Evolutionary conservation across 495 filamentous ascomycete species (phyloP).

Genomic region (Mytilinidion resinicola): DNA sequence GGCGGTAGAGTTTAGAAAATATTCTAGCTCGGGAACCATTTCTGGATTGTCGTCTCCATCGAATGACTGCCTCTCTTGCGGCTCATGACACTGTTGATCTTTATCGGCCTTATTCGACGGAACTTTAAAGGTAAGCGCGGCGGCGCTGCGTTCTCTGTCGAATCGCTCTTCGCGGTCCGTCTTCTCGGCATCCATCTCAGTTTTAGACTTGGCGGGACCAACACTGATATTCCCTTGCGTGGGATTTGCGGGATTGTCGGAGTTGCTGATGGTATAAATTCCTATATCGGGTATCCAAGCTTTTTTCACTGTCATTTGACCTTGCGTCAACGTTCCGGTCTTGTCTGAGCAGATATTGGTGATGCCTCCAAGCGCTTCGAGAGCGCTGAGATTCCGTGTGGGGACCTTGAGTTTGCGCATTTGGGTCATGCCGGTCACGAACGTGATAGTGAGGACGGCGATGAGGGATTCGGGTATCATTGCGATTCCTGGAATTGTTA

Average conservation of each 20-base stretch:
- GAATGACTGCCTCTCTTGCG: constrained; percentile 27
- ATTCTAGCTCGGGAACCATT: constrained; percentile 40
- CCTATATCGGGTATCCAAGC: constrained; percentile 69
- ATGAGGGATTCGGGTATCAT: constrained; percentile 68
- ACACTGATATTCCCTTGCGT: constrained; percentile 50
- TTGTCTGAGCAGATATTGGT: constrained; percentile 89
- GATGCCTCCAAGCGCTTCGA: constrained; percentile 77
- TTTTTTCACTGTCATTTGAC: constrained; percentile 71
- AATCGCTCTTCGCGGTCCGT: constrained; percentile 30
- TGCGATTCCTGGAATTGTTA: constrained; percentile 48
- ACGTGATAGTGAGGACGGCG: constrained; percentile 65
- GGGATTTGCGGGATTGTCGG: constrained; percentile 54
- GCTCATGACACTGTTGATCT: constrained; percentile 1
- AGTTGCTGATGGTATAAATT: constrained; percentile 55
- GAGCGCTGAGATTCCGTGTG: constrained; percentile 69
- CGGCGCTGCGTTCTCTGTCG: constrained; percentile 47
- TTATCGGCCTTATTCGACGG: constrained; percentile 38
- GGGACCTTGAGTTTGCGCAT: constrained; percentile 76
- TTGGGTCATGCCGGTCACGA: constrained; percentile 68
- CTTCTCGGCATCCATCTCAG: constrained; percentile 28
- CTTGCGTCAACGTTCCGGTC: constrained; percentile 75
- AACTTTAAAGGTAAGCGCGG: constrained; percentile 49
- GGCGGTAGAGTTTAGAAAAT: constrained; percentile 62
- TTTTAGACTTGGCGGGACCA: constrained; percentile 25
- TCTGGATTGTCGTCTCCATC: constrained; percentile 25